phyloP scores from a whole-genome alignment of 768 basidiomycete species.

The Arthromyces matolae region DNA sequence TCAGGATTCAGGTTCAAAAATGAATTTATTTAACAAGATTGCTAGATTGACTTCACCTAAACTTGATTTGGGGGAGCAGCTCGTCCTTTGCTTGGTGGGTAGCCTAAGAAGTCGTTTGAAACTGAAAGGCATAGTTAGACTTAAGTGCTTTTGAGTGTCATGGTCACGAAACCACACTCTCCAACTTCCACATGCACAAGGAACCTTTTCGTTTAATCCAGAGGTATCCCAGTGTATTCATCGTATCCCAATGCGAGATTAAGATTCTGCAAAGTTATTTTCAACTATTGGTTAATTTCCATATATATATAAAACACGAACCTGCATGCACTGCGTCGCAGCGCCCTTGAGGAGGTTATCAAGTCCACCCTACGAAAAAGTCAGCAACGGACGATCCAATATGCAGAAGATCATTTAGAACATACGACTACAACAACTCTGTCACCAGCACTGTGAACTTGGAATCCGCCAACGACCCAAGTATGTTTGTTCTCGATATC shows the following conservation, averaged over 20 bases:
- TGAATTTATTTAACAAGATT: too few species aligned
- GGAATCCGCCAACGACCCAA: conserved; percentile 89
- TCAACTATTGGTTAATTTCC: not conserved
- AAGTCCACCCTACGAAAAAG: conserved; percentile 66
- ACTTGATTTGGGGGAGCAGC: too few species aligned
- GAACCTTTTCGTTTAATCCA: conserved; percentile 4
- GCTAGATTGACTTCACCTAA: too few species aligned
- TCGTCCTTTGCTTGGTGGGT: not conserved
- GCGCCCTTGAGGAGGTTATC: conserved; percentile 98
- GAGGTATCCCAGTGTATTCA: conserved; percentile 76
- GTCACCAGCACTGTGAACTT: conserved; percentile 85
- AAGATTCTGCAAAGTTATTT: conserved; percentile 62
- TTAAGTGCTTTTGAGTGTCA: not conserved
- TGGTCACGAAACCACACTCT: too few species aligned
- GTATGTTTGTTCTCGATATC: conserved; percentile 84
- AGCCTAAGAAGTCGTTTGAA: not conserved
- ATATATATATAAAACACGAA: conserved; percentile 29
- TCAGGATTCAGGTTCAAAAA: too few species aligned
- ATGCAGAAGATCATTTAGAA: conserved; percentile 15
- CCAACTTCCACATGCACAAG: too few species aligned
- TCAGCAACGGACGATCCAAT: conserved; percentile 3
- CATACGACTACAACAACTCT: conserved; percentile 91
- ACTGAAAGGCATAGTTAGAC: not conserved
- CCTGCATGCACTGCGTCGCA: conserved; percentile 97
- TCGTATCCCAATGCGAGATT: conserved; percentile 88